Base-by-base conservation (phyloP, 192 early-diverging fungal genomes). In the Allomyces arbusculus region DNA sequence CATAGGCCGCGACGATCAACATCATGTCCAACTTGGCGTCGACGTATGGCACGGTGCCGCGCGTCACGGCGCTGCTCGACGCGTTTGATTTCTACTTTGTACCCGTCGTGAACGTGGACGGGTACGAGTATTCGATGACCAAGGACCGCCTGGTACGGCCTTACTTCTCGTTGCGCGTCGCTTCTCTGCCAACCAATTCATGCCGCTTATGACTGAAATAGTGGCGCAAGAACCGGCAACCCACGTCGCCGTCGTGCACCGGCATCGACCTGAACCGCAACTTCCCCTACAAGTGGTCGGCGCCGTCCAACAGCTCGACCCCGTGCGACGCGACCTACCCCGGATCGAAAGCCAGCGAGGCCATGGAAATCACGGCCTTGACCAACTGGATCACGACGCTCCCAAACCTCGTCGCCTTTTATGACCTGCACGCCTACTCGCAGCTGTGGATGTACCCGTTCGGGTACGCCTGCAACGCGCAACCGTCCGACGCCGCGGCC, bases 391-490 rank as follows among this genome's bases (percentile, higher is more conserved):
- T 78, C 23, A 45, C 61, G 23, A 28, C 63, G 8, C 61, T 62
- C n/a, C 69, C 70, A 45, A 75, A 71, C 23, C 69, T 74, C 7
- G 68, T 77, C 6, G 62, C 66, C 25, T 72, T 69, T 33, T 63
- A 74, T 26, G 77, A 79, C 65, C 66, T 79, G 23, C 77, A 79
- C 63, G 73, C 77, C 4, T 79, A 73, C 63, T 70, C 75, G 11
- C 77, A 79, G 64, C 71, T 79, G 5, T 83, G 79, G 72, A 78
- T 84, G 80, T 76, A 69, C 14, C 76, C 78, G 33, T 78, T 67
- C 44, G 74, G 75, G 23, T 72, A 63, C 6, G 75, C 74, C 58
- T 80, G 77, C 61, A 23, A 55, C 12, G 24, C 64, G 10, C 44
- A 68, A 5, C 70, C 74, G 20, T 72, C 78, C 26, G 65, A 75